These are phyloP conservation scores for Trifolium dubium DNA, from an alignment of 306 rosid genomes.

Conservation along the genomic window DNA sequence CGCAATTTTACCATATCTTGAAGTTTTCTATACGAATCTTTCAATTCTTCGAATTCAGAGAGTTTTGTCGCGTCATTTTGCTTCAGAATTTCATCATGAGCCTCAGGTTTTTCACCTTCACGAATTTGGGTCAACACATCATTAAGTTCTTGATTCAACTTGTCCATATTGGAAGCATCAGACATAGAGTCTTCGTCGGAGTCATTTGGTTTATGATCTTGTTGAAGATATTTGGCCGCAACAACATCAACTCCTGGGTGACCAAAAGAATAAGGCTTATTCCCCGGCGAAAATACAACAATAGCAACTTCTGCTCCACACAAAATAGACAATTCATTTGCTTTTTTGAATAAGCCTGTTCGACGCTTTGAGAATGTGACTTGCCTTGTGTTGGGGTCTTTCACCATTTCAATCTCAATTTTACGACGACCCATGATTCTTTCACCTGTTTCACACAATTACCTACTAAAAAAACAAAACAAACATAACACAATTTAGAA, in stretches of 20 bases:
- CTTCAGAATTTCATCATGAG: not conserved
- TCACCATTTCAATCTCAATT: constrained; percentile 23
- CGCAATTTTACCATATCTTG: not conserved
- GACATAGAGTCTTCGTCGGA: not conserved
- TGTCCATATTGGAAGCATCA: not conserved
- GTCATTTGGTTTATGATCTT: not conserved
- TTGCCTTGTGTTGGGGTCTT: constrained; percentile 27
- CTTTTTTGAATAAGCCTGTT: constrained; percentile 29
- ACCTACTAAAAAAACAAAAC: not conserved
- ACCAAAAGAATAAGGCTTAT: constrained; percentile 29
- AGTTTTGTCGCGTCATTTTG: not conserved
- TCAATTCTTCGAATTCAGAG: not conserved
- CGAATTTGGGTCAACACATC: constrained; percentile 3
- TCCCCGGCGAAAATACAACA: constrained; percentile 18
- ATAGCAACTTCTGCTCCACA: constrained; percentile 29
- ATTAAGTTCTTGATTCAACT: not conserved
- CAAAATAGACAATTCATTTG: constrained; percentile 9
- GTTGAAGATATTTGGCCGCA: constrained; percentile 26
- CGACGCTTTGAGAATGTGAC: constrained; percentile 32
- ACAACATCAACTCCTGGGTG: constrained; percentile 25
- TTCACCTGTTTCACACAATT: not conserved
- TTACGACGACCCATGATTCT: constrained; percentile 25
- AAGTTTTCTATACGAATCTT: not conserved
- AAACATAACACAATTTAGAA: not conserved
- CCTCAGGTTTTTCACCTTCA: not conserved